Base-by-base conservation (phyloP, 176 grass and related monocot species). In the Musa schizocarpa region DNA sequence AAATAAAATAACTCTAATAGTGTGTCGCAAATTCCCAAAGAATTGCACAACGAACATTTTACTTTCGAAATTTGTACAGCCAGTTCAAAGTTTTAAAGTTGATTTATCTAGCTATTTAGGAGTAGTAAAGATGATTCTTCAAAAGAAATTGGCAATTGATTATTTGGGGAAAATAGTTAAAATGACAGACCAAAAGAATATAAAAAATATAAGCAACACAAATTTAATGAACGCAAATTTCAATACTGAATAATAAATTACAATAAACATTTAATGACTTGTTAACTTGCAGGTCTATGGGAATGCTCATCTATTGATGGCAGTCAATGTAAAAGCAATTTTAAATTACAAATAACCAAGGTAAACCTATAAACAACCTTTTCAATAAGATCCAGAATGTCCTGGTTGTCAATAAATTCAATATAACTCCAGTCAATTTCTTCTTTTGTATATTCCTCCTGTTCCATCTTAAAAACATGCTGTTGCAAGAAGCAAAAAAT, bases 381-480 rank as follows among this genome's bases (percentile, higher is more conserved):
- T 50, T 98, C 95, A 22, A 98, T 98, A 80, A 98, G 90, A 89
- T 98, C 90, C 67, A 98, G 95, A 79, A 93, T 59, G 81, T 98
- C 95, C 81, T 93, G 88, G 54, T 98, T 98, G 63, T 98, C 95
- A 79, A 98, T 81, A 66, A 93, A 98, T 74, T 98, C 95, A 80
- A 98, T 98, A 78, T 98, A 98, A 84, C 95, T 98, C 94, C 95
- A 98, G 51, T 91, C 72, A 76, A 98, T 98, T 87, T 98, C 90
- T 88, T 98, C 95, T 85, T 91, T 98, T 13, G 95, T 98, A 79
- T 98, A 98, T 80, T 98, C 95, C 82, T 98, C 95, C 81, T 98
- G 90, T 74, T 98, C 95, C 95, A 98, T 98, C 84, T 98, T 98
- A 79, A 98, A 98, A 69, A 98, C 95, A 82, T 98, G 95, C 95